phyloP scores from a whole-genome alignment of 257 asterid genomes.

The Osmanthus fragrans region DNA sequence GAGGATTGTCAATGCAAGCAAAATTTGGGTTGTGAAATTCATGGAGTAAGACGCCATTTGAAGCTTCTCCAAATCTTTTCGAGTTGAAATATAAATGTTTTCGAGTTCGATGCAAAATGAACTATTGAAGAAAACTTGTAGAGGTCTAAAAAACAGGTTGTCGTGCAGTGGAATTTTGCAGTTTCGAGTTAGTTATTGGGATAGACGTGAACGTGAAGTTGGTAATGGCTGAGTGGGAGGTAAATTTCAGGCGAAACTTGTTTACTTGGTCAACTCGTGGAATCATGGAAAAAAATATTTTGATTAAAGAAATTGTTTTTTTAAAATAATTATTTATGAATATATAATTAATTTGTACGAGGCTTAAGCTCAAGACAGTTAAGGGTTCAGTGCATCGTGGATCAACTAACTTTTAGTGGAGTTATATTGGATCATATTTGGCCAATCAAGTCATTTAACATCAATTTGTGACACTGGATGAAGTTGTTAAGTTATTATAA shows the following conservation, averaged over 20 bases:
- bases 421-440: too few relatives aligned
- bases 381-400: too few relatives aligned
- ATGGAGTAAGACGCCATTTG: not conserved
- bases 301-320: too few relatives aligned
- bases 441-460: too few relatives aligned
- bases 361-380: too few relatives aligned
- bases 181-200: not conserved
- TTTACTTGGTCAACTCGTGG: too few relatives aligned
- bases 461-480: too few relatives aligned
- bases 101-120: not conserved
- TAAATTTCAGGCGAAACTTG: not conserved
- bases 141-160: not conserved
- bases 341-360: too few relatives aligned
- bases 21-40: not conserved
- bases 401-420: too few relatives aligned
- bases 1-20: constrained; percentile 13
- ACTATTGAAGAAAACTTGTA: not conserved
- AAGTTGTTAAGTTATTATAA: too few relatives aligned
- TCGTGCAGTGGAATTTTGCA: not conserved
- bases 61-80: not conserved
- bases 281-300: not conserved
- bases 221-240: not conserved
- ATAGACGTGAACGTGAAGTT: not conserved
- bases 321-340: too few relatives aligned
- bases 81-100: too few relatives aligned